Evolutionary conservation across 805 yeast genomes (phyloP).

Genomic region (Scheffersomyces coipomensis): DNA sequence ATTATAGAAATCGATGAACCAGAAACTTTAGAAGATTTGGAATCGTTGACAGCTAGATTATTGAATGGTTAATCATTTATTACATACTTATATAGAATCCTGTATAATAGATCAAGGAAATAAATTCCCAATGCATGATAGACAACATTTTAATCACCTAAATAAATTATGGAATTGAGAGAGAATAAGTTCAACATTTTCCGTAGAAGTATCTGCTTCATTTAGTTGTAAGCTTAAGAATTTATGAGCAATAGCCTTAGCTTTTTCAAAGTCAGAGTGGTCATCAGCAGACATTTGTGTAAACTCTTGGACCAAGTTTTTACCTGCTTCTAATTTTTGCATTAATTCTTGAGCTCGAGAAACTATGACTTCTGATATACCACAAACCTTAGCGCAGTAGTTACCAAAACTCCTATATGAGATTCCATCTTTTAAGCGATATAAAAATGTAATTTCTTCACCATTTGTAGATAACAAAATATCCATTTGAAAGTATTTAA

Average conservation of each 20-base stretch:
- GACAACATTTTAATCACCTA: background rate
- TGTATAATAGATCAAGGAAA: background rate
- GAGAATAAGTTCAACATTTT: background rate
- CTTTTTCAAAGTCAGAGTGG: constrained; percentile 1
- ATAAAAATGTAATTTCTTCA: constrained; percentile 5
- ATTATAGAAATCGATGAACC: constrained; percentile 83
- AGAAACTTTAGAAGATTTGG: constrained; percentile 88
- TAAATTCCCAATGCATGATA: background rate
- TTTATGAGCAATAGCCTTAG: constrained; percentile 4
- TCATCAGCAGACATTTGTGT: constrained; percentile 2
- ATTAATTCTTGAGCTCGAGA: constrained; percentile 5
- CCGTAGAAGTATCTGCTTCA: background rate
- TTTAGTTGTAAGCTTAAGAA: constrained; percentile 4
- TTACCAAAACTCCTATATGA: constrained; percentile 8
- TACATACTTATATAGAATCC: background rate
- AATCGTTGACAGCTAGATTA: constrained; percentile 70
- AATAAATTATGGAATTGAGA: background rate
- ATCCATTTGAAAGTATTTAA: background rate
- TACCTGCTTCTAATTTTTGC: constrained; percentile 1
- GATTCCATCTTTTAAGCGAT: constrained; percentile 2
- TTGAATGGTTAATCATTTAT: constrained; percentile 23
- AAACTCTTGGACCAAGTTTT: constrained; percentile 2
- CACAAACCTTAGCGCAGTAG: constrained; percentile 7
- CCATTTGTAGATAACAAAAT: constrained; percentile 1
- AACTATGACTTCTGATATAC: constrained; percentile 2